These are phyloP conservation scores for Aspergillus biplanus DNA, from an alignment of 495 filamentous ascomycete genomes.

Conservation along the genomic window DNA sequence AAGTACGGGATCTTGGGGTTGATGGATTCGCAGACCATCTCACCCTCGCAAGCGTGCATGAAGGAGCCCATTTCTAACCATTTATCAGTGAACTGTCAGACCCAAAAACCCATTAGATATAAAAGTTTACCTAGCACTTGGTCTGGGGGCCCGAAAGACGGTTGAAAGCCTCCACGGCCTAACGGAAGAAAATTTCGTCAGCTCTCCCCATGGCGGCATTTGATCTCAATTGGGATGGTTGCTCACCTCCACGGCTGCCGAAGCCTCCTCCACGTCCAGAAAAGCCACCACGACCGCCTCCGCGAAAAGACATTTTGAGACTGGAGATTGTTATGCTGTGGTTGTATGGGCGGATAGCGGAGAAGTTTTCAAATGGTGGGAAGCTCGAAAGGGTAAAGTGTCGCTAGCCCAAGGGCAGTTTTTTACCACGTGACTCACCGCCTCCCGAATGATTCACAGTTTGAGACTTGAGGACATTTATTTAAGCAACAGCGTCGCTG, in stretches of 20 bases:
- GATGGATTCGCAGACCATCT: constrained; percentile 91
- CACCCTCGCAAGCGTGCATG: constrained; percentile 91
- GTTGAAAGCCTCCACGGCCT: constrained; percentile 67
- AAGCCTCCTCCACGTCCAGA: constrained; percentile 54
- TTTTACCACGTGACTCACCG: constrained; percentile 47
- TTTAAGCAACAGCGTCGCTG: constrained; percentile 28
- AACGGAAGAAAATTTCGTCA: constrained; percentile 47
- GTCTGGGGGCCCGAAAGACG: constrained; percentile 67
- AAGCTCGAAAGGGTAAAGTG: constrained; percentile 53
- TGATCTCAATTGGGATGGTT: constrained; percentile 15
- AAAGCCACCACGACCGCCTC: constrained; percentile 51
- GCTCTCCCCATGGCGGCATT: constrained; percentile 23
- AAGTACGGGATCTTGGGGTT: constrained; percentile 98
- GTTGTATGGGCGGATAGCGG: constrained; percentile 32
- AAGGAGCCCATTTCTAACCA: constrained; percentile 84
- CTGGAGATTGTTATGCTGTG: constrained; percentile 31
- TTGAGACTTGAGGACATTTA: constrained; percentile 16
- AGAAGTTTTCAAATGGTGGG: constrained; percentile 57
- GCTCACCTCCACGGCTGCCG: constrained; percentile 48
- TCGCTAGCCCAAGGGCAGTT: constrained; percentile 51
- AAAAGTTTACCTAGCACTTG: constrained; percentile 61
- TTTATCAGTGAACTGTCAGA: constrained; percentile 28
- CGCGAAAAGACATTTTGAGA: constrained; percentile 58
- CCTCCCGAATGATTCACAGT: constrained; percentile 32
- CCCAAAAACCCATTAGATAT: background rate